These are phyloP conservation scores for Eucalyptus regnans DNA, from an alignment of 345 rosid species.

Conservation along the genomic window DNA sequence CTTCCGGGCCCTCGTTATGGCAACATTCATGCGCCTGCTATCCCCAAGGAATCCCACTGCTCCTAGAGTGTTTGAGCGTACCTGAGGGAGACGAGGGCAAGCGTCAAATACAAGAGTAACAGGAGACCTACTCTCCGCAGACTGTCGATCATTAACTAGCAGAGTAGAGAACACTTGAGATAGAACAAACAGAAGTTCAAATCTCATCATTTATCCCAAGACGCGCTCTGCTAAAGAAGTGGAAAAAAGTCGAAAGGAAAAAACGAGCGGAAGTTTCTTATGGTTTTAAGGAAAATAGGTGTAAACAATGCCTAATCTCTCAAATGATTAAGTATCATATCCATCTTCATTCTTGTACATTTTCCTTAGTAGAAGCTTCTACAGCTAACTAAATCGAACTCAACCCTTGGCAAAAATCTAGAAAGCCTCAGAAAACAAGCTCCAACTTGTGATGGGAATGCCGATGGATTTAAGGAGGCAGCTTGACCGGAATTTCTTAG, in stretches of 20 bases:
- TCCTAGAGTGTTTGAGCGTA: slow-evolving; percentile 72
- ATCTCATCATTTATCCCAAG: not conserved
- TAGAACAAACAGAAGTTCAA: not conserved
- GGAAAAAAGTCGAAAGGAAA: not conserved
- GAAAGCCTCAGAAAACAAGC: not conserved
- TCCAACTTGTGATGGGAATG: not conserved
- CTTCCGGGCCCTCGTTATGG: slow-evolving; percentile 79
- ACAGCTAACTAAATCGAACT: not conserved
- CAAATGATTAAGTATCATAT: not conserved
- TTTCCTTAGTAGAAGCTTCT: not conserved
- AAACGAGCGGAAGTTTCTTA: not conserved
- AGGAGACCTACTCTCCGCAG: not conserved
- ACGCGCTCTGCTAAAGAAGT: not conserved
- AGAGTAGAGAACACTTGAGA: not conserved
- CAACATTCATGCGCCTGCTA: slow-evolving; percentile 85
- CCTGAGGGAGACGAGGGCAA: slow-evolving; percentile 17
- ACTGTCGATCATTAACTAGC: not conserved
- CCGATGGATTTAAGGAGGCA: not conserved
- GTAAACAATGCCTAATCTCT: not conserved
- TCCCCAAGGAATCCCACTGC: slow-evolving; percentile 96
- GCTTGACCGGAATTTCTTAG: not conserved
- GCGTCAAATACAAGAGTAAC: not conserved
- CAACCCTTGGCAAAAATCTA: not conserved
- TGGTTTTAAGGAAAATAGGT: not conserved
- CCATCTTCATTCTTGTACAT: not conserved